These are phyloP conservation scores for Fusarium setosum DNA, from an alignment of 2,329 filamentous ascomycete genomes.

Conservation along the genomic window DNA sequence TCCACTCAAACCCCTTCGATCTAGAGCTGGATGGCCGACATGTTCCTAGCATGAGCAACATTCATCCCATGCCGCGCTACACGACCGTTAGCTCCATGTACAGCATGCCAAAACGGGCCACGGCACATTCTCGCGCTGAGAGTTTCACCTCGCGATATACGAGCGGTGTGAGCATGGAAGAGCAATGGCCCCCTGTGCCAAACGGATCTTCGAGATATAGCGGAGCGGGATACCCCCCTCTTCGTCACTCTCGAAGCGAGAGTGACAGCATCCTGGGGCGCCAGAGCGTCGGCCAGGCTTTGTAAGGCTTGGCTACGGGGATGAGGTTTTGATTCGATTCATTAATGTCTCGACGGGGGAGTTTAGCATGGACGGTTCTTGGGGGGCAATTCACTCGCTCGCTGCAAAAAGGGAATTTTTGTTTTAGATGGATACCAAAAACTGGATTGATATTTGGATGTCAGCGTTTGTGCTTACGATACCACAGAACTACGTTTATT, in stretches of 20 bases:
- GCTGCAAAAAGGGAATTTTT: conserved; percentile 15
- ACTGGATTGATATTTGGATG: conserved; percentile 37
- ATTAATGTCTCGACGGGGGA: conserved; percentile 29
- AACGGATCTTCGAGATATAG: conserved; percentile 21
- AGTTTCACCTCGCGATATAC: conserved; percentile 59
- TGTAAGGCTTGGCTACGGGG: conserved; percentile 9
- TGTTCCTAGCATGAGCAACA: conserved; percentile 27
- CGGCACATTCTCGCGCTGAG: conserved; percentile 53
- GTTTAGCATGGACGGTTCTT: conserved; percentile 23
- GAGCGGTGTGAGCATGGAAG: conserved; percentile 58
- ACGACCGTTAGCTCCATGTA: conserved; percentile 40
- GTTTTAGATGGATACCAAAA: conserved; percentile 27
- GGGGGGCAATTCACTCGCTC: conserved; percentile 28
- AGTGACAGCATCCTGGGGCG: conserved; percentile 22
- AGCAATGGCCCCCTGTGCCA: conserved; percentile 41
- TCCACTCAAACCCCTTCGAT: conserved; percentile 74
- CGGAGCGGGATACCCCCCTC: conserved; percentile 22
- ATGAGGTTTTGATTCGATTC: conserved; percentile 27
- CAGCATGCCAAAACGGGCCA: conserved; percentile 55
- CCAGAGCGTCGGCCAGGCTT: conserved; percentile 19
- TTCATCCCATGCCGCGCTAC: conserved; percentile 36
- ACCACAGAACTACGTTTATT: conserved; percentile 33
- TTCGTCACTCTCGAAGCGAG: conserved; percentile 31
- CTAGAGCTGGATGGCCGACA: conserved; percentile 58
- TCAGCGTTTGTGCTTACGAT: conserved; percentile 41